Conservation (phyloP, 805 yeast species). For the Metschnikowia arizonensis region DNA sequence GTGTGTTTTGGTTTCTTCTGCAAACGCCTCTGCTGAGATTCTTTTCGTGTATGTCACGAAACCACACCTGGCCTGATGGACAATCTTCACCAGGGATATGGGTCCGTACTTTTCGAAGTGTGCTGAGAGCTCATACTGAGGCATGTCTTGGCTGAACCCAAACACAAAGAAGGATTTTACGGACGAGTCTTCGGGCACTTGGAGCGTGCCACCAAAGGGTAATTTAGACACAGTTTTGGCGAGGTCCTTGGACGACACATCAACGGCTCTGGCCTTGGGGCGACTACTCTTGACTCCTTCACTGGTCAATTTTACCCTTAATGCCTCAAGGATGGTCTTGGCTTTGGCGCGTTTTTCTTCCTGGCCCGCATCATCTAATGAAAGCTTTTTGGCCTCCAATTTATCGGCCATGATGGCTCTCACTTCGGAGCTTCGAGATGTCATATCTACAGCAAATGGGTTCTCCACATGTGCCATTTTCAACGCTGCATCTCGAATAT, state of each 20-base stretch:
- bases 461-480: slow-evolving; percentile 53
- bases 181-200: slow-evolving; percentile 29
- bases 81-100: slow-evolving; percentile 45
- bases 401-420: slow-evolving; percentile 43
- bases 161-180: slow-evolving; percentile 66
- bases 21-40: slow-evolving; percentile 46
- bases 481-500: slow-evolving; percentile 74
- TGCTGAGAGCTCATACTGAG: slow-evolving; percentile 58
- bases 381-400: slow-evolving; percentile 48
- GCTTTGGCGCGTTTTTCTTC: slow-evolving; percentile 33
- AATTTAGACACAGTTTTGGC: slow-evolving; percentile 49
- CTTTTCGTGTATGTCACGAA: slow-evolving; percentile 52
- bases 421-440: slow-evolving; percentile 30
- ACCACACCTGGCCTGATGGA: slow-evolving; percentile 62
- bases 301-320: slow-evolving; percentile 34
- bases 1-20: slow-evolving; percentile 19
- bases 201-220: slow-evolving; percentile 65
- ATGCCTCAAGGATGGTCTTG: slow-evolving; percentile 45
- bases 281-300: slow-evolving; percentile 10
- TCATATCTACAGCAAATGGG: slow-evolving; percentile 23
- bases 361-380: slow-evolving; percentile 8
- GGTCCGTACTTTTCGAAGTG: slow-evolving; percentile 45
- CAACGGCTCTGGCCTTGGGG: slow-evolving; percentile 29
- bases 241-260: slow-evolving; percentile 33
- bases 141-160: slow-evolving; percentile 64